Evolutionary conservation across 2,329 filamentous ascomycete species (phyloP), one percentile per base, ranked within the genome.

Genomic region (Aspergillus candidus): DNA sequence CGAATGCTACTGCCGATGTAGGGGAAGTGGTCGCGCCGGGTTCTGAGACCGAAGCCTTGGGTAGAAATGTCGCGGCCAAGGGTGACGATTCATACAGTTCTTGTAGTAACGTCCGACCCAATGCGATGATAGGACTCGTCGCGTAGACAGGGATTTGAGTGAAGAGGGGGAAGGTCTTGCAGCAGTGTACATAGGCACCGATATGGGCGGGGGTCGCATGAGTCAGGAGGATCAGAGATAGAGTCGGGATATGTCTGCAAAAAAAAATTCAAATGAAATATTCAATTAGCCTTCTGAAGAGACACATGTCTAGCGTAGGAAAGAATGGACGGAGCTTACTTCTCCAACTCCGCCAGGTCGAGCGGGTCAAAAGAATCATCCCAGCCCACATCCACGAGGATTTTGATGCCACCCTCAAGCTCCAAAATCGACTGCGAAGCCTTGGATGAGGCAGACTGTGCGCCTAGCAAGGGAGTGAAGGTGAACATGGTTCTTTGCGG

Each of bases 371-470:
- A 97, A 2, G 79, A 79, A 64, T 94, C 88, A 63, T 97, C 90
- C 93, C 93, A 98, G 48, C 93, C 93, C 35, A 96, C 84, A 63
- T 96, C 91, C 32, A 98, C 81, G 42, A 98, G 78, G 41, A 98
- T 82, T 68, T 97, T 97, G 70, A 98, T 85, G 47, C 91, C 93
- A 52, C 91, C 91, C 72, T 98, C 93, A 44, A 98, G 84, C 72
- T 97, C 91, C 38, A 98, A 75, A 31, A 98, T 80, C n/a, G 93
- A 97, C 66, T 96, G 89, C 51, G 89, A 94, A 35, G 91, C 90
- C 46, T 83, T 76, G 37, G 88, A 93, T 54, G 86, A 80, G 4
- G 63, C 64, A 40, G 88, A 90, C 61, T 94, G 88, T 49, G 93
- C 91, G 63, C 93, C 93, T 56, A 95, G 83, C 46, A 98, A 76